phyloP scores from a whole-genome alignment of 345 rosid species.

The Iberis pinnata region DNA sequence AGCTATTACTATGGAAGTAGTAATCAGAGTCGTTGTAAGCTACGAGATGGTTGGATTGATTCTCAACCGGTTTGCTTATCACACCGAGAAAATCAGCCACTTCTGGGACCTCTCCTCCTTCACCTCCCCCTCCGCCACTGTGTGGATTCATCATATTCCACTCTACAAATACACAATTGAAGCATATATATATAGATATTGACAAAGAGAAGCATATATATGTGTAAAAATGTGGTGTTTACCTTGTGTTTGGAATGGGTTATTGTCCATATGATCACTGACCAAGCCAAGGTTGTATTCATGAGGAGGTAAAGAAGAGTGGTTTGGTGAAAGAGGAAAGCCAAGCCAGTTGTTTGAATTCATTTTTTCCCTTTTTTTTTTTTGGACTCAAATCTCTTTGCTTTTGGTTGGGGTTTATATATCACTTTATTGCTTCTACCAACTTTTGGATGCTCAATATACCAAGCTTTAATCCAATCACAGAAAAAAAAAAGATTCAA shows the following conservation, averaged over 20 bases:
- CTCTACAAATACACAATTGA: constrained; percentile 33
- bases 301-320: constrained; percentile 62
- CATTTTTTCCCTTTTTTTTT: constrained; percentile 32
- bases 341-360: constrained; percentile 99
- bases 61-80: constrained; percentile 72
- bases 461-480: constrained; percentile 22
- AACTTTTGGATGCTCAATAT: constrained; percentile 20
- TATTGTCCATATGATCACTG: constrained; percentile 61
- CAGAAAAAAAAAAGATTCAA: constrained; percentile 19
- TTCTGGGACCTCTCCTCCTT: constrained; percentile 64
- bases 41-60: constrained; percentile 49
- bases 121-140: constrained; percentile 28
- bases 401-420: constrained; percentile 15
- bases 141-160: constrained; percentile 73
- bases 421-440: constrained; percentile 11
- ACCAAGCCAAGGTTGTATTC: constrained; percentile 79
- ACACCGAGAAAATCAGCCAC: constrained; percentile 96
- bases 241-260: constrained; percentile 92
- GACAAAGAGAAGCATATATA: background rate
- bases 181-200: background rate
- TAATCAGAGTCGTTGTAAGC: constrained; percentile 58
- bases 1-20: constrained; percentile 43
- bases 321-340: constrained; percentile 84
- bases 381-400: constrained; percentile 10
- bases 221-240: background rate